Base-by-base conservation (phyloP, 2,329 filamentous ascomycete species). In the Fusarium sp. region DNA sequence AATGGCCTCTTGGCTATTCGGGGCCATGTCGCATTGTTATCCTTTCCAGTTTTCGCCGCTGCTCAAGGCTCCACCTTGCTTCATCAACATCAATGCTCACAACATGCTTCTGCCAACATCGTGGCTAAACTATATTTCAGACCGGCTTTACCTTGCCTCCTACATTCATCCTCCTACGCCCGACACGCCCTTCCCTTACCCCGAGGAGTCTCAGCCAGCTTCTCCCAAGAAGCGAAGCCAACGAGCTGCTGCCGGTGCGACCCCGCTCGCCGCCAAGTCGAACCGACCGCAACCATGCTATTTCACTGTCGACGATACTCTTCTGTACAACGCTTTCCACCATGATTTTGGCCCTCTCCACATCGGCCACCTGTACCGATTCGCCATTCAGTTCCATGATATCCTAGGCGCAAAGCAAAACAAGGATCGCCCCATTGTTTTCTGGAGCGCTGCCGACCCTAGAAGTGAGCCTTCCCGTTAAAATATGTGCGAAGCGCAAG, bases 311-410 rank as follows among this genome's bases (percentile, higher is more conserved):
- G 96, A 99, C 81, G 94, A 97, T 81, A 92, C 88, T 45, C 91
- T 99, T 50, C 89, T 98, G 52, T 99, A 99, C 88, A 99, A 99
- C 83, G 95, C 96, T 38, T 99, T 99, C 84, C 95, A 98, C 84
- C 95, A 97, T 79, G 96, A 99, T 85, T 99, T 99, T 83, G 96
- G 96, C 78, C 96, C 96, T 79, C 87, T 99, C 68, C 96, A 99
- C 86, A 97, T 99, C 77, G 96, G 96, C 32, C 96, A 99, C 82
- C 87, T 99, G 45, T 99, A 98, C 87, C 91, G 96, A 72, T 99
- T 98, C 82, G 96, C 96, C 9, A 93, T 98, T 61, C 92, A 96
- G 78, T 94, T 99, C 81, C 96, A 99, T 81, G 96, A 98, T 78
- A 94, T 98, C 52, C 88, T 99, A 41, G 96, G 94, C 22, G 94